Percentiles rank a stretch among this genome's conserved stretches.
Evolutionary conservation across 2,329 filamentous ascomycete species (phyloP).

Genomic region (Fusarium sp.): DNA sequence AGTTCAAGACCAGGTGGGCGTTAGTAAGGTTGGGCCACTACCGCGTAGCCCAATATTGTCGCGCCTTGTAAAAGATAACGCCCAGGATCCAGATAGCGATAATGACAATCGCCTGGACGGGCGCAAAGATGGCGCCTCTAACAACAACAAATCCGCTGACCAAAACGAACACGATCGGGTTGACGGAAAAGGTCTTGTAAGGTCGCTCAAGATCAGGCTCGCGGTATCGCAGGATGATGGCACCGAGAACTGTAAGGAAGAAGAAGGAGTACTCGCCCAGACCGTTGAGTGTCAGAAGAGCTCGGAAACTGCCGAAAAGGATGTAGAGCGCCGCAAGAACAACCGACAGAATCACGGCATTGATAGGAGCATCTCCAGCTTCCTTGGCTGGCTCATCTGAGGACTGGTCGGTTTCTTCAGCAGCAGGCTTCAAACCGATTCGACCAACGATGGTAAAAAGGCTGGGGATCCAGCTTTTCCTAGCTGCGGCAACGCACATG

Average conservation of each 20-base stretch:
- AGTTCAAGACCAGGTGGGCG: not conserved
- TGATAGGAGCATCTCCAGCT: slow-evolving; percentile 68
- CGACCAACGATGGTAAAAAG: slow-evolving; percentile 62
- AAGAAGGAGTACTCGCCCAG: slow-evolving; percentile 75
- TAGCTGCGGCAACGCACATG: slow-evolving; percentile 72
- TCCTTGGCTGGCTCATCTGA: slow-evolving; percentile 13
- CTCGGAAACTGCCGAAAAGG: slow-evolving; percentile 72
- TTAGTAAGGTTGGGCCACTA: not conserved
- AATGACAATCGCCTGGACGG: slow-evolving; percentile 67
- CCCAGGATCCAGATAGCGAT: slow-evolving; percentile 67
- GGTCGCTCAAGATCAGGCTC: slow-evolving; percentile 70
- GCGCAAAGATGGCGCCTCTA: slow-evolving; percentile 72
- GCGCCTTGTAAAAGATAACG: slow-evolving; percentile 58
- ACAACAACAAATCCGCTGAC: slow-evolving; percentile 74
- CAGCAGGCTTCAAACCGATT: slow-evolving; percentile 53
- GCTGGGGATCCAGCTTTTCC: slow-evolving; percentile 66
- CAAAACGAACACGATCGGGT: slow-evolving; percentile 68
- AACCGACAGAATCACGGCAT: slow-evolving; percentile 67
- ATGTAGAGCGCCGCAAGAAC: slow-evolving; percentile 71
- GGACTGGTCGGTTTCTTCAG: not conserved
- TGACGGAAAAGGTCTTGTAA: slow-evolving; percentile 67
- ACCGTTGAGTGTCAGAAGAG: slow-evolving; percentile 73
- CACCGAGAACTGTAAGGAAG: slow-evolving; percentile 73
- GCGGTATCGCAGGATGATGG: slow-evolving; percentile 69
- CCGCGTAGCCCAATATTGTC: slow-evolving; percentile 17